phyloP scores from a whole-genome alignment of 441 rosid genomes.

The Brassica hybrid region DNA sequence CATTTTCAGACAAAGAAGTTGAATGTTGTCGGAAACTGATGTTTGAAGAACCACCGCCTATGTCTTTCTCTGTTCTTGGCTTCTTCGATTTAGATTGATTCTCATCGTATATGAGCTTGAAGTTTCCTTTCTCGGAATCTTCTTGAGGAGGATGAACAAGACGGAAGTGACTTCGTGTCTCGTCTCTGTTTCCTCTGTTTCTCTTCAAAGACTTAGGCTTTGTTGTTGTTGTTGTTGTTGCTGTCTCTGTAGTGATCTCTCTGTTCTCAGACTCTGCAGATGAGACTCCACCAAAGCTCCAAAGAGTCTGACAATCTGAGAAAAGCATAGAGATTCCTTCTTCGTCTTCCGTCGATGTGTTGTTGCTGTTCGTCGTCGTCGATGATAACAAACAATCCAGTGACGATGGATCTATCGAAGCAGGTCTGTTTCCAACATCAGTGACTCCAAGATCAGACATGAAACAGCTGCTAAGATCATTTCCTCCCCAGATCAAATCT shows the following conservation, averaged over 20 bases:
- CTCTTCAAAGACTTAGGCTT: slow-evolving; percentile 50
- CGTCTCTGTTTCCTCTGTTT: slow-evolving; percentile 49
- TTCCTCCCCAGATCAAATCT: not conserved
- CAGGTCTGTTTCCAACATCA: not conserved
- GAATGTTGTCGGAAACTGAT: slow-evolving; percentile 84
- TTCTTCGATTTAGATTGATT: slow-evolving; percentile 59
- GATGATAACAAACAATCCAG: slow-evolving; percentile 30
- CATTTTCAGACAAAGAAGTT: slow-evolving; percentile 51
- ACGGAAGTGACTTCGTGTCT: slow-evolving; percentile 43
- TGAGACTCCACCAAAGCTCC: slow-evolving; percentile 39
- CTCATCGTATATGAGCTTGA: slow-evolving; percentile 55
- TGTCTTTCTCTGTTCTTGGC: slow-evolving; percentile 52
- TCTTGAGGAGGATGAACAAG: slow-evolving; percentile 47
- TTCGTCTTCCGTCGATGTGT: not conserved
- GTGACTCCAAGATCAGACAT: not conserved
- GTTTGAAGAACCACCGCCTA: slow-evolving; percentile 56
- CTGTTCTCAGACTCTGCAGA: slow-evolving; percentile 69
- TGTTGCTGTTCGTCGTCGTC: not conserved
- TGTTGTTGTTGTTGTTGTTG: slow-evolving; percentile 31
- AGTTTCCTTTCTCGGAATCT: slow-evolving; percentile 50
- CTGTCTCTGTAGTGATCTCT: slow-evolving; percentile 47
- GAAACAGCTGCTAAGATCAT: not conserved
- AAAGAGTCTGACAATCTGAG: not conserved
- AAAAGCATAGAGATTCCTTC: not conserved
- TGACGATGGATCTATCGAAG: not conserved